Conservation (phyloP, 2,329 filamentous ascomycete species). For the Colletotrichum zoysiae region DNA sequence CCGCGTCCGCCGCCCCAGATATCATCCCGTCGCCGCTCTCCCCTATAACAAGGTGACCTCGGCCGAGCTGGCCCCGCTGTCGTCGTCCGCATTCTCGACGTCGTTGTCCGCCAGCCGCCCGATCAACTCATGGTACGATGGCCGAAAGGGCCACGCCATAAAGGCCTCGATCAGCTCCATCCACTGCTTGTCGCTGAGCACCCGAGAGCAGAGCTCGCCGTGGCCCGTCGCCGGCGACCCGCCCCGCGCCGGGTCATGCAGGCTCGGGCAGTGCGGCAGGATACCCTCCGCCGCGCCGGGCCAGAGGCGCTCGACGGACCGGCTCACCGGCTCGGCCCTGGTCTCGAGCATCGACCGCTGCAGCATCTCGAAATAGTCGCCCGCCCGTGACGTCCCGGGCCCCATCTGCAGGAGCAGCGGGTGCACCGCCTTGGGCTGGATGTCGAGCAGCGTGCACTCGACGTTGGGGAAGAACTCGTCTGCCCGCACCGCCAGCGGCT, state of each 20-base stretch:
- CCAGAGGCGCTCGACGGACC: conserved; percentile 65
- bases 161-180: conserved; percentile 70
- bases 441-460: conserved; percentile 71
- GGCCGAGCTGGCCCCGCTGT: conserved; percentile 2
- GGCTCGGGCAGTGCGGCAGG: conserved; percentile 59
- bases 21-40: not conserved
- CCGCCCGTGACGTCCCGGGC: conserved; percentile 53
- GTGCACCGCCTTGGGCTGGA: conserved; percentile 70
- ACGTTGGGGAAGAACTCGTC: conserved; percentile 77
- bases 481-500: conserved; percentile 71
- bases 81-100: conserved; percentile 28
- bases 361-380: conserved; percentile 67
- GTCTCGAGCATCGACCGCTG: conserved; percentile 55
- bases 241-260: conserved; percentile 61
- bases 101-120: conserved; percentile 53
- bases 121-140: conserved; percentile 63
- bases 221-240: conserved; percentile 57
- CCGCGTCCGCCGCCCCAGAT: not conserved
- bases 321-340: conserved; percentile 52
- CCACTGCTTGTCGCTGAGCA: conserved; percentile 67
- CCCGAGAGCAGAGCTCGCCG: conserved; percentile 59
- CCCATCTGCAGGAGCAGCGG: conserved; percentile 62
- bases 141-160: conserved; percentile 75
- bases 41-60: not conserved
- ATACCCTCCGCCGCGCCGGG: conserved; percentile 71